Evolutionary conservation across 148 eudicot species (phyloP), one percentile per base, ranked within the genome.

Genomic region (Fagopyrum homotropicum): DNA sequence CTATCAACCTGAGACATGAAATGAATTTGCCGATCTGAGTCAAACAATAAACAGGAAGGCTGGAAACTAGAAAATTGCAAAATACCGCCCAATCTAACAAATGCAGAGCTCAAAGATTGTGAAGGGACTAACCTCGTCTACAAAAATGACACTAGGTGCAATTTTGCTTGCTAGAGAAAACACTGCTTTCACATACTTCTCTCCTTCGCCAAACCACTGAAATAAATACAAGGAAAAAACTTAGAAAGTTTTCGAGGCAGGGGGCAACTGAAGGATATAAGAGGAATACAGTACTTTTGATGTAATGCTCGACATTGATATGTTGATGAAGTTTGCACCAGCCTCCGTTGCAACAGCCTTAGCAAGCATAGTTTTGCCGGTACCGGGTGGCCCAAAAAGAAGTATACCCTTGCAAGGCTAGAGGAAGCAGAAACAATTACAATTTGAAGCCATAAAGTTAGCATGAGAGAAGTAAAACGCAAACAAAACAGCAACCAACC

Each of bases 171-270:
- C 98, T 40, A 91, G 85, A 63, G 93, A 81, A 81, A 94, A 94
- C 72, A 94, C 97, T 57, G 98, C 98, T 83, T 92, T 94, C 55
- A 94, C 98, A 79, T 94, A 94, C 76, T 94, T 94, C 80, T 94
- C 97, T 72, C 93, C 97, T 82, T 94, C 98, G 75, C 98, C 98
- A 76, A 94, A 94, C 98, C 98, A 94, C 98, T 94, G 85, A 56
- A 80, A 80, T 74, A 56, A 73, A 56, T 26, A 72, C 22, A 78
- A 11, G 50, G 40, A 77, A 57, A n/a, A 5, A 29, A 10, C 43
- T 35, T 48, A 74, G 59, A 43, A 51, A 77, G 44, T 40, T 74
- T 4, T 10, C 16, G 8, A 70, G 49, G 74, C 17, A 49, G 44
- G 3, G 75, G 76, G 14, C 9, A 5, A 43, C 47, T 14, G 19